phyloP scores from a whole-genome alignment of 2,329 filamentous ascomycete species.

The Cadophora sp. region DNA sequence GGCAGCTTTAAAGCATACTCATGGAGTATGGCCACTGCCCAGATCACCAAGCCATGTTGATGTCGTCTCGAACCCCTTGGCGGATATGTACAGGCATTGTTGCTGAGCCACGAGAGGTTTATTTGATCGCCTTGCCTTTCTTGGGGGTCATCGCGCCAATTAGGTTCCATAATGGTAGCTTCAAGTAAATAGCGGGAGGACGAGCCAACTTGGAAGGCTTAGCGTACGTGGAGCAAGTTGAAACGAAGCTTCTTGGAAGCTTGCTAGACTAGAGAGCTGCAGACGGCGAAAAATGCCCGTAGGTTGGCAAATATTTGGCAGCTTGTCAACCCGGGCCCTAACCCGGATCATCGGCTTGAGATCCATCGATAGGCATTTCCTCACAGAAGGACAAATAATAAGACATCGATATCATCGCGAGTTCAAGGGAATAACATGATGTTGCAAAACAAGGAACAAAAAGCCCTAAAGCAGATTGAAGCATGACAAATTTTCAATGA shows the following conservation, averaged over 20 bases:
- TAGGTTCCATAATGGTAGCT: background rate
- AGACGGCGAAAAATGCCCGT: constrained; percentile 13
- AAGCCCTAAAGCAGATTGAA: background rate
- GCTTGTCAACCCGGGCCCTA: constrained; percentile 2
- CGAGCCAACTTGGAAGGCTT: constrained; percentile 5
- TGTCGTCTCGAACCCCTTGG: constrained; percentile 10
- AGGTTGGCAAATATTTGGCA: constrained; percentile 5
- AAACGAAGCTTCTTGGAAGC: constrained; percentile 17
- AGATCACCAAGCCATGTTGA: constrained; percentile 13
- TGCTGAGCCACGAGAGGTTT: background rate
- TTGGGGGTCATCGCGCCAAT: background rate
- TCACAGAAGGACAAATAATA: background rate
- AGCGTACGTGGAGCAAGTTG: constrained; percentile 2
- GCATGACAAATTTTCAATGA: background rate
- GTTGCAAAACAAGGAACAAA: background rate
- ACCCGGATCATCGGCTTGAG: background rate
- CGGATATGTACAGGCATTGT: constrained; percentile 19
- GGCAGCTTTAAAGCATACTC: background rate
- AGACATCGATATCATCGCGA: background rate
- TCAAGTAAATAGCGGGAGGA: background rate
- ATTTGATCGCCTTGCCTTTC: background rate
- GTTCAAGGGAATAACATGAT: background rate
- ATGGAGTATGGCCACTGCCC: constrained; percentile 5
- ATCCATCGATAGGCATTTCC: background rate
- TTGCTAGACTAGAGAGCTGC: background rate